A percentile compares a stretch with the other conserved stretches of the same genome.
Evolutionary conservation across 352 stramenopile genomes (phyloP).

Genomic region (Globisporangium rhizosaccharum): DNA sequence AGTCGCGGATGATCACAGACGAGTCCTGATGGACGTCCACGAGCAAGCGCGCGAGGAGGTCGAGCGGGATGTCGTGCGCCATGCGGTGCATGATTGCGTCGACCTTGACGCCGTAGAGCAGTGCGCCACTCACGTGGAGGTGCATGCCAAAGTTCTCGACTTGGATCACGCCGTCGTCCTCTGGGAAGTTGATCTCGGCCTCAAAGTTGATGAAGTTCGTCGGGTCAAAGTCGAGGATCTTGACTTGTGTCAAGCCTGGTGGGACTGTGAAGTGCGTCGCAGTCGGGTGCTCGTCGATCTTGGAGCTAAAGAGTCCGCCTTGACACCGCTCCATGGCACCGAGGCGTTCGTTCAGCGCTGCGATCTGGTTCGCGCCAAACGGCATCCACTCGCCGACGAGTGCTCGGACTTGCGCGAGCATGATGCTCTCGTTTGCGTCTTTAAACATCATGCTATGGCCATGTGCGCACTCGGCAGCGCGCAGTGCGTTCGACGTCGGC

Average conservation of each 20-base stretch:
- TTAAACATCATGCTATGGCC: conserved; percentile 90
- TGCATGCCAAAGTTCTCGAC: conserved; percentile 96
- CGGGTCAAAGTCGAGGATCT: conserved; percentile 96
- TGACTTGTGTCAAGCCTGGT: conserved; percentile 93
- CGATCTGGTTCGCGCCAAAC: conserved; percentile 96
- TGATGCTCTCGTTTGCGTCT: conserved; percentile 93
- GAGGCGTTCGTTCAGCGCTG: conserved; percentile 95
- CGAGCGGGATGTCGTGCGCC: conserved; percentile 94
- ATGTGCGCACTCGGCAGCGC: conserved; percentile 83
- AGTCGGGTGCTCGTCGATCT: conserved; percentile 84
- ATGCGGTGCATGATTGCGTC: conserved; percentile 96
- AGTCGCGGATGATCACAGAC: conserved; percentile 92
- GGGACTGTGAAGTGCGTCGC: conserved; percentile 84
- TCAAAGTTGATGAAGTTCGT: conserved; percentile 98
- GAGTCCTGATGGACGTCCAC: conserved; percentile 96
- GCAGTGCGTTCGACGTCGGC: conserved; percentile 92
- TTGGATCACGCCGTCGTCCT: conserved; percentile 92
- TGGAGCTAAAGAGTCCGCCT: conserved; percentile 94
- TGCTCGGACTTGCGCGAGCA: conserved; percentile 93
- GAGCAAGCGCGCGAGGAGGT: conserved; percentile 92
- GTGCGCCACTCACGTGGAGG: conserved; percentile 62
- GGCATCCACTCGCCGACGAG: conserved; percentile 97
- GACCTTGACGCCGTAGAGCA: conserved; percentile 86
- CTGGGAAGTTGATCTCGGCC: conserved; percentile 95
- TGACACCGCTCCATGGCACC: conserved; percentile 95